Conservation (phyloP, 352 stramenopile genomes). For the Globisporangium uncinulatum region DNA sequence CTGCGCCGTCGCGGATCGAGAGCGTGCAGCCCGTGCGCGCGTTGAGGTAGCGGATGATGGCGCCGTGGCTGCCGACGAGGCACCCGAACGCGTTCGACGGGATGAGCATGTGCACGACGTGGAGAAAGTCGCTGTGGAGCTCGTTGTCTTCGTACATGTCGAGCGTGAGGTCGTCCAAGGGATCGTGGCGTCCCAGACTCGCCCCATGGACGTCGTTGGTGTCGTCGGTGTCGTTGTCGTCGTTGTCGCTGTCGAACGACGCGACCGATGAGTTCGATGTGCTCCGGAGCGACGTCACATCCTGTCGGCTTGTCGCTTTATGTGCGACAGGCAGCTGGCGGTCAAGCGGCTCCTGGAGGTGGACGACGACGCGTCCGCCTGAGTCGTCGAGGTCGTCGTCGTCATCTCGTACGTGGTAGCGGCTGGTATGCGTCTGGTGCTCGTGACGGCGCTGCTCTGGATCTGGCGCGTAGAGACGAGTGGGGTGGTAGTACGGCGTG, state of each 20-base stretch:
- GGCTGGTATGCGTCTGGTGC: not conserved
- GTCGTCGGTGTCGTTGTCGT: not conserved
- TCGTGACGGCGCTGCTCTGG: too few relatives aligned
- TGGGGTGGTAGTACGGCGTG: not conserved
- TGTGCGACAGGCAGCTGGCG: conserved; percentile 1
- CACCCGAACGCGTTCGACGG: conserved; percentile 39
- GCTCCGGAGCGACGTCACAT: too few relatives aligned
- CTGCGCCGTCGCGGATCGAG: conserved; percentile 31
- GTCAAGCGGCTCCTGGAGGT: not conserved
- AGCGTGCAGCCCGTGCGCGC: conserved; percentile 42
- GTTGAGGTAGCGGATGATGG: conserved; percentile 44
- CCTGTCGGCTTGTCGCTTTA: not conserved
- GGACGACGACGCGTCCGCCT: not conserved
- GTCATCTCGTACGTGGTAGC: not conserved
- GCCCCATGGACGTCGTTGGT: not conserved
- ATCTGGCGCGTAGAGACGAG: too few relatives aligned
- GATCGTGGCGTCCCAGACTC: conserved; percentile 2
- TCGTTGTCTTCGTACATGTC: conserved; percentile 58
- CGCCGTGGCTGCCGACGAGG: conserved; percentile 43
- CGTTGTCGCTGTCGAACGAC: conserved; percentile 1
- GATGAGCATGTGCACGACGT: conserved; percentile 65
- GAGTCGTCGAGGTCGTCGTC: conserved; percentile 1
- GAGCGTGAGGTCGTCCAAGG: conserved; percentile 16
- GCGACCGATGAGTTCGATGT: conserved; percentile 2
- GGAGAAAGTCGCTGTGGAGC: conserved; percentile 43